Base-by-base conservation (phyloP, 805 yeast species). In the Wickerhamomyces silvicola region DNA sequence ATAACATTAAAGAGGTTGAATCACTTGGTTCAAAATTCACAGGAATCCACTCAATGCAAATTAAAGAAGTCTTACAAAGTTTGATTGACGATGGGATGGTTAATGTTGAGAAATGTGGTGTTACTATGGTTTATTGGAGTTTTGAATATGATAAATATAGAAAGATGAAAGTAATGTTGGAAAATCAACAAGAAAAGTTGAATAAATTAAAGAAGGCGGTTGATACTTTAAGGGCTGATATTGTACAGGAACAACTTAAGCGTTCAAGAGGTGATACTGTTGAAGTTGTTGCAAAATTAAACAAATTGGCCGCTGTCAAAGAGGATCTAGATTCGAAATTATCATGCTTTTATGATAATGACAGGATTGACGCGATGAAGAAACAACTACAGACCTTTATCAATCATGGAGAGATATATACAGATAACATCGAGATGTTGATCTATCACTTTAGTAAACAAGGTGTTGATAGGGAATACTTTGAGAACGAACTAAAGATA, bases 101-200 rank as follows among this genome's bases (percentile, higher is more conserved):
- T 7, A 63, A 62, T 27, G 60, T 63, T 24, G 76, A 70, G 38
- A 75, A 75, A 48, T 73, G 81, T 46, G 82, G 81, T 0, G 56
- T 59, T 10, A 59, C 68, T 10, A 69, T 68, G 32, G 53, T 72
- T 3, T 74, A 70, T 37, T 74, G 77, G 75, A 57, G 69, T 31
- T 72, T 68, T 48, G 54, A 49, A 38, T 57, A 53, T 35, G 60
- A 56, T 39, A 38, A 47, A 38, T 34, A 45, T 27, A 43, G 36
- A 37, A 45, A 40, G 14, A 28, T 48, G 22, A 42, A 45, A 14
- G 37, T 37, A 5, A n/a, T 28, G 18, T 10, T 28, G 7, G 22
- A 14, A 6, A n/a, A 10, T 10, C 38, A 42, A 19, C 40, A 39
- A 29, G 38, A 45, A 18, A 30, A 43, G 18, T 12, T 37, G 6